phyloP scores from a whole-genome alignment of 2,329 filamentous ascomycete species.

The Fusarium chuoi region DNA sequence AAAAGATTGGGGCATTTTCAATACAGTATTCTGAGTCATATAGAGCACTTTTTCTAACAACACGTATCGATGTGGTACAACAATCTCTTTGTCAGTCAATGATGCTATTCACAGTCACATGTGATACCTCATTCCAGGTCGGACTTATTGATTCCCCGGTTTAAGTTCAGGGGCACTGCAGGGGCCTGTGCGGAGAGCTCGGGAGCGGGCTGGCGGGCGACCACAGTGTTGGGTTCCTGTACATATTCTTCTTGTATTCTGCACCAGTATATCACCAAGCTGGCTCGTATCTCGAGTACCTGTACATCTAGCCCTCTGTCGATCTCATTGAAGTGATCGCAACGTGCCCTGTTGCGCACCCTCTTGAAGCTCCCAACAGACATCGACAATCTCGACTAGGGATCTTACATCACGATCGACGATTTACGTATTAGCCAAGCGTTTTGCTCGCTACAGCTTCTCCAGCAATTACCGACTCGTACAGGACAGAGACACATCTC shows the following conservation, averaged over 20 bases:
- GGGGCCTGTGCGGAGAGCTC: constrained; percentile 31
- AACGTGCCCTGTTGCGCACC: constrained; percentile 33
- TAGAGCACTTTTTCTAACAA: not conserved
- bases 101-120: constrained; percentile 22
- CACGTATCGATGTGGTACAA: not conserved
- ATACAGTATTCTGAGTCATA: not conserved
- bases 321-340: constrained; percentile 34
- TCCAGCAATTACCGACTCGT: constrained; percentile 11
- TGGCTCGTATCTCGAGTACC: not conserved
- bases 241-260: not conserved
- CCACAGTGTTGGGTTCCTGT: constrained; percentile 8
- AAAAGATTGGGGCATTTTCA: too few species aligned
- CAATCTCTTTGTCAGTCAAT: not conserved
- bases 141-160: constrained; percentile 33
- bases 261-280: not conserved
- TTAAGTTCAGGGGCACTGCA: constrained; percentile 28
- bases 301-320: constrained; percentile 13
- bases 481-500: constrained; percentile 4
- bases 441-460: constrained; percentile 13
- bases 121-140: constrained; percentile 8
- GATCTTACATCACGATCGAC: constrained; percentile 40
- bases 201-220: constrained; percentile 23
- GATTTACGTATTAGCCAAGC: constrained; percentile 34
- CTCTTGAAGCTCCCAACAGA: constrained; percentile 39
- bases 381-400: constrained; percentile 34